Base-by-base conservation (phyloP, 1,284 basidiomycete genomes). In the Schizophyllum commune region DNA sequence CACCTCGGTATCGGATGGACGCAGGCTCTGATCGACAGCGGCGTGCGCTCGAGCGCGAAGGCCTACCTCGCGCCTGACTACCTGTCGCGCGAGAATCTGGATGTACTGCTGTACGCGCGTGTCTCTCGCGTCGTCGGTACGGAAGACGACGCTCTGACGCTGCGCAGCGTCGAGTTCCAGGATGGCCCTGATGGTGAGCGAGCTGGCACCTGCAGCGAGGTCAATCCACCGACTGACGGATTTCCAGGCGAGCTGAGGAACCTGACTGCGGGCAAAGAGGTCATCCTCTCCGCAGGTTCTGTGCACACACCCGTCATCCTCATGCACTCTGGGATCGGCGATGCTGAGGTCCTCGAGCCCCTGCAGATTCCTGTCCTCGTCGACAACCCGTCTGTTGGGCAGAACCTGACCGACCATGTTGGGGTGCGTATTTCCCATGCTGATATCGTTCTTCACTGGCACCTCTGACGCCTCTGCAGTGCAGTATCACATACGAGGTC, bases 401-500 rank as follows among this genome's bases (percentile, higher is more conserved):
- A 71, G 59, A 78, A 78, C 62, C 64, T 81, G 15, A 70, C 70
- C 58, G 79, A 80, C 65, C 79, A 80, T 65, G 63, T 61, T 17
- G 56, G 63, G 32, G 20, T 71, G 19, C 9, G 63, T 11, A 61
- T 67, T 55, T 61, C 66, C 19, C n/a, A n/a, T 74, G 61, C 47
- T 51, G 21, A 6, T n/a, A 22, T 54, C 52, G 6, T 6, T 59
- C 52, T 58, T 15, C 34, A 6, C 7, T 39, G 34, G 34, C 13
- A 13, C 6, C 13, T 6, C 39, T 47, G 17, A 47, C 39, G 39
- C 13, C 17, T 11, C 39, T 47, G 9, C 39, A 47, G 39, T 47
- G 39, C 39, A 47, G 39, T 8, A 47, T 47, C 39, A 47, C 39
- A 13, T 47, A 47, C 39, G 39, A 47, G 39, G 71, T 71, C 53